Percentiles rank a stretch among this genome's conserved stretches.
Evolutionary conservation across 2,329 filamentous ascomycete genomes (phyloP).

Genomic region (Endoconidiophora polonica): DNA sequence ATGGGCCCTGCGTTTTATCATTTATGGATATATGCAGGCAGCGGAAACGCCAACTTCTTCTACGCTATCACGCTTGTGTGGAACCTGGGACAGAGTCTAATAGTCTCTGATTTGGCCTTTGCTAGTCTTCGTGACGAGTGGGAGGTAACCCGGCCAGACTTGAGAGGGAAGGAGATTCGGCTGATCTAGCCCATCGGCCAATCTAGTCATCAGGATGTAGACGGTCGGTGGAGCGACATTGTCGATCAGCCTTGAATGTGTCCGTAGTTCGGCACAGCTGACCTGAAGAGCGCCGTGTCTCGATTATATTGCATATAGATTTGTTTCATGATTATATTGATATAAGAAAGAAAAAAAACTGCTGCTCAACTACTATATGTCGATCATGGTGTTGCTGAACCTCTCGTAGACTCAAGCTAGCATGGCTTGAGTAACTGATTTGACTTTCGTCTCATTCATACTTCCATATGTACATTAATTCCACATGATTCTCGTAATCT

Average conservation of each 20-base stretch:
- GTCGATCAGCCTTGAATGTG: neutral
- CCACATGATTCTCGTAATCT: too few species aligned
- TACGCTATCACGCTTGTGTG: conserved; percentile 98
- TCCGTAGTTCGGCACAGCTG: neutral
- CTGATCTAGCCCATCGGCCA: conserved; percentile 43
- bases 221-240: neutral
- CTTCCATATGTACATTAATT: too few species aligned
- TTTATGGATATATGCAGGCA: conserved; percentile 95
- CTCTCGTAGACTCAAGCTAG: too few species aligned
- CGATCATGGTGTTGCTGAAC: too few species aligned
- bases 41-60: conserved; percentile 97
- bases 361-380: too few species aligned
- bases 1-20: conserved; percentile 92
- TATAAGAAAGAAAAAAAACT: too few species aligned
- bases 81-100: conserved; percentile 74
- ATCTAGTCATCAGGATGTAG: neutral
- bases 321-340: too few species aligned
- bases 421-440: too few species aligned
- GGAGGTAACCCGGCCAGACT: conserved; percentile 80
- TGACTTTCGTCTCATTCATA: too few species aligned
- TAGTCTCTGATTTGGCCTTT: conserved; percentile 78
- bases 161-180: conserved; percentile 72
- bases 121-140: conserved; percentile 82
- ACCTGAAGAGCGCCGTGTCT: too few species aligned
- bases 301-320: too few species aligned